Conservation (phyloP, 306 rosid genomes). For the Glycyrrhiza uralensis region DNA sequence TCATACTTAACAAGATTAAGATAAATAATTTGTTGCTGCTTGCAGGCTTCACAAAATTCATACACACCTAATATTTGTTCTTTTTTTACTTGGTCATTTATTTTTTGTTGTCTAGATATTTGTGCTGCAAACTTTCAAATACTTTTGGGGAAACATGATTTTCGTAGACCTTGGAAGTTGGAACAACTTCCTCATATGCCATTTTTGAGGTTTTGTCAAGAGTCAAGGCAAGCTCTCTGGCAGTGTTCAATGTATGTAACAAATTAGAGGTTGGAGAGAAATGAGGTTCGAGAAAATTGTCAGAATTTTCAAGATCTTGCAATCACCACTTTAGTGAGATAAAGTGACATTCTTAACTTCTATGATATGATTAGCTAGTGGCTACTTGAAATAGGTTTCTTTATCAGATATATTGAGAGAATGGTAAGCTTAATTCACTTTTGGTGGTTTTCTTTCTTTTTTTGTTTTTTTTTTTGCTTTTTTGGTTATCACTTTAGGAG, state of each 20-base stretch:
- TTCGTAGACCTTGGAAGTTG: background rate
- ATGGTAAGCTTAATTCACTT: background rate
- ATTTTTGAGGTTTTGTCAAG: background rate
- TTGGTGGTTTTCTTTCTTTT: background rate
- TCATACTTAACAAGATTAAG: background rate
- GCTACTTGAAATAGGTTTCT: background rate
- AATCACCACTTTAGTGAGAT: background rate
- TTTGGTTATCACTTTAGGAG: background rate
- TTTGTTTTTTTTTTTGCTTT: background rate
- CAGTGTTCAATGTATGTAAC: background rate
- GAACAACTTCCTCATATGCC: background rate
- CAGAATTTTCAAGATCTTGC: background rate
- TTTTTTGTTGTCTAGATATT: background rate
- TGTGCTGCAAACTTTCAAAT: background rate
- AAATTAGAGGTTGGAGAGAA: background rate
- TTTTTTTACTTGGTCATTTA: background rate
- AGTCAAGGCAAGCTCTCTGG: background rate
- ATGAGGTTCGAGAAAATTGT: too few relatives aligned
- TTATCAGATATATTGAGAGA: background rate
- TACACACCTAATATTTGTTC: background rate
- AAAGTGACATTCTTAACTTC: background rate
- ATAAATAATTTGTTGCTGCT: background rate
- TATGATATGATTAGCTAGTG: background rate
- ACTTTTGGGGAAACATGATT: background rate
- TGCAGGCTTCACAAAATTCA: background rate